Evolutionary conservation across 768 basidiomycete genomes (phyloP), one percentile per base, ranked within the genome.

Genomic region (Sporobolomyces roseus): DNA sequence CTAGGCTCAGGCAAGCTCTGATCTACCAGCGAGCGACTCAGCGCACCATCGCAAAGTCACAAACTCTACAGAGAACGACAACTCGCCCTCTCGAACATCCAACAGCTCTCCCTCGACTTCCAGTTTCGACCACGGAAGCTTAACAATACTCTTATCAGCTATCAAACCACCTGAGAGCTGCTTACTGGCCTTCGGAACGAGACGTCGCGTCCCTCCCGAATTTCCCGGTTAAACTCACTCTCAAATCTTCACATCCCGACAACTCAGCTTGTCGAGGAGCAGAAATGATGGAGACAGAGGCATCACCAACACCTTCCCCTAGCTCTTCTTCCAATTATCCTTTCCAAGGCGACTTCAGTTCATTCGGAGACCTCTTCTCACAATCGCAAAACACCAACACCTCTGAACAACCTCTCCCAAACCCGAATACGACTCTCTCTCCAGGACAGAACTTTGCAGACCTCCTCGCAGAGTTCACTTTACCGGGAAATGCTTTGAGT

Each of bases 401-500:
- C n/a, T n/a, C n/a, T n/a, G n/a, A n/a, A n/a, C 48, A 33, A 17
- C 19, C 43, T 49, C 48, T 19, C 19, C 17, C 30, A 3, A 17
- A 41, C 23, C 43, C 45, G 45, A 46, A 13, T 7, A 46, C 12
- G 14, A 46, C 29, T 5, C 30, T 46, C 3, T 60, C 58, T 5
- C 58, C 52, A 1, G 63, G 54, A 19, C 51, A 27, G 32, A 48
- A 63, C n/a, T 69, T 69, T 30, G 33, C 58, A 25, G 63, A 64
- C 46, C 36, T 69, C 16, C 46, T 69, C 25, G 68, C 63, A 33
- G 58, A 69, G 38, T 69, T 69, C 45, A 69, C 68, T 23, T 33
- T 60, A 1, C 61, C 62, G 0, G 35, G 41, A 16, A 48, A 25
- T 43, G 63, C 52, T 8, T 1, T 50, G 19, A 60, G 58, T 35